Base-by-base conservation (phyloP, 1,284 basidiomycete species). In the Cystobasidium pallidum region DNA sequence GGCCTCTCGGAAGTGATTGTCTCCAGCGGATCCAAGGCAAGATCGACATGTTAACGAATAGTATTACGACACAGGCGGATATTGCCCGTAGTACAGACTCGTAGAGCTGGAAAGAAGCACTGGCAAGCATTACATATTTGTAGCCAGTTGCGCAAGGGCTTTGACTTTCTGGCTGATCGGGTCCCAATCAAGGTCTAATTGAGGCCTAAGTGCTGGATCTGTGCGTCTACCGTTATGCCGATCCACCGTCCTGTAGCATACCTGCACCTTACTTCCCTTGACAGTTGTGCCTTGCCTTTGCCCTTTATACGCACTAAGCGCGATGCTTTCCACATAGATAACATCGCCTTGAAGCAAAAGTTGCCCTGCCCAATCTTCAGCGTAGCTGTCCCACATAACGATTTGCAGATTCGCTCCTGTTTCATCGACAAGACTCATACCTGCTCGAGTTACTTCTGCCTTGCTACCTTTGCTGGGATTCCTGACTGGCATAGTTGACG, bases 381-480 rank as follows among this genome's bases (percentile, higher is more conserved):
- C 68, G 39, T 63, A 64, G 19, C 64, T 59, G 36, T 71, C 68
- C 68, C 68, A 71, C 67, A 71, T 54, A 24, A 71, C 61, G 19
- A 71, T 45, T 11, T 71, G 57, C 30, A 63, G 49, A 45, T 21
- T 71, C 15, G 61, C 39, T 0, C 68, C 68, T 24, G 32, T 71
- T 19, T 54, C 61, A 26, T 71, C 68, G 4, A 64, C 41, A 10
- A 71, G 21, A 10, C 10, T 55, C 68, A 71, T 64, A 17, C 45
- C 41, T 24, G 68, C 68, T 63, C 52, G 30, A n/a, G 59, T 59
- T 8, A 49, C 47, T 45, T 71, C 68, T 17, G 13, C 19, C 57
- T 51, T 63, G 24, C 61, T 51, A 45, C 45, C 62, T 10, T 15
- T 21, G 17, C 24, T 28, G 3, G 13, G 36, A 15, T 71, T 71